Evolutionary conservation across 2,329 filamentous ascomycete genomes (phyloP).

Genomic region (Xylaria sp.): DNA sequence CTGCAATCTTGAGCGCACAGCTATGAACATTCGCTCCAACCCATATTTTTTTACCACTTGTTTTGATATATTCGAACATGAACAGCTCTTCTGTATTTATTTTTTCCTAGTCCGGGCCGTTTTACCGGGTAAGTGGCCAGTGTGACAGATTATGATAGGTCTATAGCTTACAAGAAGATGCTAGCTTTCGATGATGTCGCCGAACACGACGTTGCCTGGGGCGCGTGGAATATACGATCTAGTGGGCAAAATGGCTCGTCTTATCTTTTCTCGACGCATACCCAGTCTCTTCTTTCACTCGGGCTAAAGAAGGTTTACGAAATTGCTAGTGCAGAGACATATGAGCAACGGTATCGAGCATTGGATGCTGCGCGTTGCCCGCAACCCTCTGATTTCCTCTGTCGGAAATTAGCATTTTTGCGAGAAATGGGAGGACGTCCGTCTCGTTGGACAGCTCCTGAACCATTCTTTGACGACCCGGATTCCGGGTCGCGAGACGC

Average conservation of each 20-base stretch:
- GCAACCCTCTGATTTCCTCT: too few species aligned
- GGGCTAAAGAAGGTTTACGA: neutral
- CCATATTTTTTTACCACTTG: too few species aligned
- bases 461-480: slow-evolving; percentile 5
- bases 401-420: too few species aligned
- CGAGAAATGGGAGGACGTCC: too few species aligned
- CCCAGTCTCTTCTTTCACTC: slow-evolving; percentile 3
- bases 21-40: too few species aligned
- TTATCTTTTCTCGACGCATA: neutral
- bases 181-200: slow-evolving; percentile 16
- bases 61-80: neutral
- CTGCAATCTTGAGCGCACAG: neutral
- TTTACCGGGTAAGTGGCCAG: neutral
- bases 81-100: slow-evolving; percentile 4
- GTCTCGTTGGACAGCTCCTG: too few species aligned
- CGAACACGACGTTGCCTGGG: slow-evolving; percentile 12
- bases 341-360: neutral
- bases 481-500: neutral
- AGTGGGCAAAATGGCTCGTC: too few species aligned
- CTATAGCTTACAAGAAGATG: neutral
- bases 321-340: slow-evolving; percentile 1
- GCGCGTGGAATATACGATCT: neutral
- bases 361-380: neutral
- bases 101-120: neutral
- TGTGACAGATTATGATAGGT: too few species aligned